Evolutionary conservation across 441 rosid species (phyloP), one percentile per base, ranked within the genome.

Genomic region (Erodium trifolium): DNA sequence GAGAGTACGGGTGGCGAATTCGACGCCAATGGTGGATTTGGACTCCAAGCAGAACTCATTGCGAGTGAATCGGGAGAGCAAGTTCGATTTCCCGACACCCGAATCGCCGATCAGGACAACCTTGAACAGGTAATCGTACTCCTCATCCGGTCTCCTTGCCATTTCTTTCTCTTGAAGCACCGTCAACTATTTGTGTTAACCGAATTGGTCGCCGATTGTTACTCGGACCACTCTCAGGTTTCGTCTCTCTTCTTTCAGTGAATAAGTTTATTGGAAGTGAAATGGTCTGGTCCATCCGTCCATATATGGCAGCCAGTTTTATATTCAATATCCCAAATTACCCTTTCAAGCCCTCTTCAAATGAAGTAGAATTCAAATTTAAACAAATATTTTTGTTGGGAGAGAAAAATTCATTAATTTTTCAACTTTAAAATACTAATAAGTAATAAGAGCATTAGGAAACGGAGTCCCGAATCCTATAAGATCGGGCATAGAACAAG

Each of bases 1-100:
- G 73, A 91, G 93, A 78, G 95, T 91, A 51, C 97, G 97, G 10
- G 97, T 91, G 65, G 95, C 95, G 80, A 91, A 91, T 81, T 91
- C 97, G 64, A 91, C 97, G 66, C 97, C 97, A 71, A 91, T 91
- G 70, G 97, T 91, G 68, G 97, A 88, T 75, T 91, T 91, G 69
- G 97, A 91, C 71, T 91, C 97, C 70, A 91, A 83, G 80, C 95
- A 88, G 77, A 91, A 91, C 83, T 91, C 95, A 72, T 88, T 85
- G 53, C 95, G 95, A 59, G 97, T 91, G 80, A 91, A 91, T 82
- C 95, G 88, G 74, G 95, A 91, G 34, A 31, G 34, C 34, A 31
- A 31, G 72, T 90, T 31, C 34, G 34, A 31, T 31, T 31, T 31
- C 34, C 34, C 34, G 4, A 31, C 34, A 3, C 34, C 34, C 4